These are phyloP conservation scores for Diutina pseudorugosa DNA, from an alignment of 1,139 yeast species.

Conservation along the genomic window DNA sequence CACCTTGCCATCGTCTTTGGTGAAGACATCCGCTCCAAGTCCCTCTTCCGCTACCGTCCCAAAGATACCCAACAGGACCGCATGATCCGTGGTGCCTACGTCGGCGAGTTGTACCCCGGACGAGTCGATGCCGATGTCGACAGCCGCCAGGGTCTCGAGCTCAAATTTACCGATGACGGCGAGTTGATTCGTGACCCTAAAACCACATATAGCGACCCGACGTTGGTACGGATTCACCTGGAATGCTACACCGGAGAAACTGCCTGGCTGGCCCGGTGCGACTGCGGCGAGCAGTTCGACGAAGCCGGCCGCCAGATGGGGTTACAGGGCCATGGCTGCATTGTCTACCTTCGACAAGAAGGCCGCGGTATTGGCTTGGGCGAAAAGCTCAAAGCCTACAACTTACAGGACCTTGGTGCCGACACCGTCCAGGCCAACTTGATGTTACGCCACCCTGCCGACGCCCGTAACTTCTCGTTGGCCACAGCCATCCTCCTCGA, in stretches of 20 bases:
- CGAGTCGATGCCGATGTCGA: constrained; percentile 60
- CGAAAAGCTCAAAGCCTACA: constrained; percentile 93
- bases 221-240: constrained; percentile 65
- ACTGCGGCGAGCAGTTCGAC: constrained; percentile 97
- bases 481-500: constrained; percentile 90
- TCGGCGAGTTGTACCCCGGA: constrained; percentile 83
- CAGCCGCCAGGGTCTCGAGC: constrained; percentile 22
- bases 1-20: constrained; percentile 97
- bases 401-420: constrained; percentile 93
- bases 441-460: constrained; percentile 91
- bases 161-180: constrained; percentile 41
- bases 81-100: constrained; percentile 95
- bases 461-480: constrained; percentile 81
- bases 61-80: constrained; percentile 84
- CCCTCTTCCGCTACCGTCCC: constrained; percentile 48
- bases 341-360: constrained; percentile 92
- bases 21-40: constrained; percentile 69
- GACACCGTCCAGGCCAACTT: constrained; percentile 96
- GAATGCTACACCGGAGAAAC: constrained; percentile 99
- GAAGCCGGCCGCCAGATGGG: constrained; percentile 96
- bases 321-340: constrained; percentile 75
- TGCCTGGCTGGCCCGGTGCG: constrained; percentile 98
- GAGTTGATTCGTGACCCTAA: constrained; percentile 29
- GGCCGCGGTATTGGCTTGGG: constrained; percentile 98
- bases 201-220: constrained; percentile 30